Percentiles rank a stretch among this genome's conserved stretches.
These are phyloP conservation scores for Phascolomyces articulosus DNA, from an alignment of 371 early-diverging fungal species.

Conservation along the genomic window DNA sequence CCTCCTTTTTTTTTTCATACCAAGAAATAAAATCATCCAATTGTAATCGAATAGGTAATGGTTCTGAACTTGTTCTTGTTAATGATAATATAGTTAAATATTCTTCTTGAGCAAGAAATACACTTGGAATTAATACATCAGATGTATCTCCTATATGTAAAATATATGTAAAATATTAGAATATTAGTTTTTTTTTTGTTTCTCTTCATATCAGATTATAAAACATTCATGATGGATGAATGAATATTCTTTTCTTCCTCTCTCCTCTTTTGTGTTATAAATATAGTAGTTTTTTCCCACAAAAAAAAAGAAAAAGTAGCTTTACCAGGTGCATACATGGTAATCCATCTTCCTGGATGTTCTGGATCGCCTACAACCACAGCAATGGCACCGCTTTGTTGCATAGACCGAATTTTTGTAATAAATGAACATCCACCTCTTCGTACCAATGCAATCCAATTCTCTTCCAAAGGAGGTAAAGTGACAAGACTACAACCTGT, in stretches of 20 bases:
- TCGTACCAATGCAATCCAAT: slow-evolving; percentile 84
- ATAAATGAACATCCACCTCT: slow-evolving; percentile 87
- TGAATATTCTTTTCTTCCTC: too few relatives aligned
- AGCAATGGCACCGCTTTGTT: slow-evolving; percentile 82
- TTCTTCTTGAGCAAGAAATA: slow-evolving; percentile 71
- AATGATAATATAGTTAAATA: slow-evolving; percentile 55
- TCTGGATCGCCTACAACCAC: slow-evolving; percentile 89
- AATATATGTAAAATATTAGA: background rate
- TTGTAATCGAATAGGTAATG: slow-evolving; percentile 38
- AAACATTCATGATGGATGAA: too few relatives aligned
- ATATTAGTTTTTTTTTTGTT: too few relatives aligned
- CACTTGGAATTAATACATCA: slow-evolving; percentile 76
- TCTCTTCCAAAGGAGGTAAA: slow-evolving; percentile 27
- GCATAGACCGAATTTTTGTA: slow-evolving; percentile 89
- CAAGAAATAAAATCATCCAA: slow-evolving; percentile 36
- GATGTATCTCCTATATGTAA: slow-evolving; percentile 64
- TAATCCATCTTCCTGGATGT: slow-evolving; percentile 68
- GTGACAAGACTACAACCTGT: slow-evolving; percentile 40
- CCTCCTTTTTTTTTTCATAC: slow-evolving; percentile 23
- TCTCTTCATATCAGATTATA: too few relatives aligned
- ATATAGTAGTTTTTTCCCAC: background rate
- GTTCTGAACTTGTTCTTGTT: slow-evolving; percentile 31
- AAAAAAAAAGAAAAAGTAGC: background rate
- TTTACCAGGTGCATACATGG: slow-evolving; percentile 87
- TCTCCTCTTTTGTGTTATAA: background rate